phyloP scores from a whole-genome alignment of 164 flowering plant genomes.

The Amborella trichopoda region DNA sequence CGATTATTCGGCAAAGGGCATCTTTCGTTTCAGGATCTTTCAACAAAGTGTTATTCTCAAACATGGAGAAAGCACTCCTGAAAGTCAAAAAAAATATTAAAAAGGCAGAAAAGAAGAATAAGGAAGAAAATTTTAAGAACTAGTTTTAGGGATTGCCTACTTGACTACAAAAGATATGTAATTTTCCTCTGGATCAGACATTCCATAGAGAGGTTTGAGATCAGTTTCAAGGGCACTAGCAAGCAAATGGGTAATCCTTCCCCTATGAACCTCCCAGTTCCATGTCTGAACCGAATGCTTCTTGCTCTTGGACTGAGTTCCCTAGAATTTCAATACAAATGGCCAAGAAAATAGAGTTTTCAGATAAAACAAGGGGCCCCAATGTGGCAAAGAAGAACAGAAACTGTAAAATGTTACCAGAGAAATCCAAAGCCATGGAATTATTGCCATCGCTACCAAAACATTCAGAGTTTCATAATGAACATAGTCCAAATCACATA shows the following conservation, averaged over 20 bases:
- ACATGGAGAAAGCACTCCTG: conserved; percentile 58
- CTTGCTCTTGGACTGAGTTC: no score
- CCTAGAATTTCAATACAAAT: no score
- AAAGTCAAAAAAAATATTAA: conserved; percentile 13
- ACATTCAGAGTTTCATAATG: no score
- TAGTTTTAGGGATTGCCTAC: conserved; percentile 30
- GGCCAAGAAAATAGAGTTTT: no score
- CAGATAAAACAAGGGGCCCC: no score
- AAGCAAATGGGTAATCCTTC: conserved; percentile 51
- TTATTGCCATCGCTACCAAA: no score
- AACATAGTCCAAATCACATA: no score
- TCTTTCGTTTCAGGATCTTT: conserved; percentile 69
- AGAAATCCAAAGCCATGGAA: no score
- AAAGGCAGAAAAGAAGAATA: background rate
- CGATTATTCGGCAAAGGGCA: conserved; percentile 76
- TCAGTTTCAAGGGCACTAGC: conserved; percentile 89
- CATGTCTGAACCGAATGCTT: conserved; percentile 43
- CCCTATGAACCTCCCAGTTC: conserved; percentile 88
- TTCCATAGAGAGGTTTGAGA: conserved; percentile 77
- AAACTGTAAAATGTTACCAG: no score
- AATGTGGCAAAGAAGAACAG: no score
- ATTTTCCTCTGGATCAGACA: conserved; percentile 74
- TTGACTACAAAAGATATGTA: conserved; percentile 63
- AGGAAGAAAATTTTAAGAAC: background rate
- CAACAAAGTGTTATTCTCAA: conserved; percentile 64